Conservation (phyloP, 1,284 basidiomycete species). For the Cerrena zonata region DNA sequence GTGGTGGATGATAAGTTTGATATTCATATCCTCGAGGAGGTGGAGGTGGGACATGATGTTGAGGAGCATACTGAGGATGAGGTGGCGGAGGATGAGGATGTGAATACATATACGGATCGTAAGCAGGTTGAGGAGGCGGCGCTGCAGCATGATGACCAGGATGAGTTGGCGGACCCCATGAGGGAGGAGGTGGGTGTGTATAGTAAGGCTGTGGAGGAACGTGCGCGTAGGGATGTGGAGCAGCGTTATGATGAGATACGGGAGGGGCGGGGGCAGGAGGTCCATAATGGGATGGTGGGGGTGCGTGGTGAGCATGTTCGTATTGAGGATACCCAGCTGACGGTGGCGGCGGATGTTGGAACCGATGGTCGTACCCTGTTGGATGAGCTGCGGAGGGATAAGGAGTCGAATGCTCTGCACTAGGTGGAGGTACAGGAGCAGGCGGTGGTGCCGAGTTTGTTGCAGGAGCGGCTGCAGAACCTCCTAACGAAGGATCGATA, state of each 20-base stretch:
- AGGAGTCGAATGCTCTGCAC: slow-evolving; percentile 1
- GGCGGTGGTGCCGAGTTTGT: slow-evolving; percentile 18
- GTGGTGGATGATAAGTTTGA: slow-evolving; percentile 16
- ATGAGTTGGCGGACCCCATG: slow-evolving; percentile 12
- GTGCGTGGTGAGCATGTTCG: slow-evolving; percentile 20
- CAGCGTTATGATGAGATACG: background rate
- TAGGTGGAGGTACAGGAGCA: slow-evolving; percentile 13
- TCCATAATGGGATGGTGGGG: slow-evolving; percentile 15
- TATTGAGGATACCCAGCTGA: slow-evolving; percentile 17
- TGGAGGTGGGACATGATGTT: slow-evolving; percentile 22
- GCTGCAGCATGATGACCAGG: slow-evolving; percentile 14
- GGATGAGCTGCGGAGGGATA: slow-evolving; percentile 15
- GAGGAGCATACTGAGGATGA: slow-evolving; percentile 22
- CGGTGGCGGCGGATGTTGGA: slow-evolving; percentile 17
- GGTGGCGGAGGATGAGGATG: slow-evolving; percentile 19
- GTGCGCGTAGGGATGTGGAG: slow-evolving; percentile 17
- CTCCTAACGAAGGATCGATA: slow-evolving; percentile 18
- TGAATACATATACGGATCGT: slow-evolving; percentile 12
- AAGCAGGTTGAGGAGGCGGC: slow-evolving; percentile 12
- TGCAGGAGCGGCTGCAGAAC: slow-evolving; percentile 2
- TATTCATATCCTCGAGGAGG: slow-evolving; percentile 17
- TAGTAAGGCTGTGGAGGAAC: slow-evolving; percentile 26
- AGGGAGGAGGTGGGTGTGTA: slow-evolving; percentile 20
- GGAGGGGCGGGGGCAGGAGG: slow-evolving; percentile 9
- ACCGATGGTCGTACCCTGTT: slow-evolving; percentile 24